A percentile compares a stretch with the other conserved stretches of the same genome.
phyloP scores from a whole-genome alignment of 2,329 filamentous ascomycete genomes.

The Nectriaceae sp. region DNA sequence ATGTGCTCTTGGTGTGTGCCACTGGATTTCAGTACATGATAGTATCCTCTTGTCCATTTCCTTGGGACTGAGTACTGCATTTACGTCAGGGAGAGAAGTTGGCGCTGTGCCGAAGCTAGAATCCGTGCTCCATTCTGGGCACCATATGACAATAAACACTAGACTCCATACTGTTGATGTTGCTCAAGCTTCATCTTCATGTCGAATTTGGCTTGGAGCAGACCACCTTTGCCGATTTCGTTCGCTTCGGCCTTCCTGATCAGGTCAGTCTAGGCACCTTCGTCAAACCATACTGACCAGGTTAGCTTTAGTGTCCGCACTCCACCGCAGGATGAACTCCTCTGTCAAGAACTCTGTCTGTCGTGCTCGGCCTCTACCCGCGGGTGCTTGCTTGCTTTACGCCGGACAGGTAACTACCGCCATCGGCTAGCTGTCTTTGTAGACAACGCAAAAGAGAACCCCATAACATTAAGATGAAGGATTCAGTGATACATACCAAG shows the following conservation, averaged over 20 bases:
- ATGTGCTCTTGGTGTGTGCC: no score
- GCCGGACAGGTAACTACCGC: constrained; percentile 10
- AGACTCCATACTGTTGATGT: constrained; percentile 1
- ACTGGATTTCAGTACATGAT: no score
- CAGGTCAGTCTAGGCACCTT: constrained; percentile 17
- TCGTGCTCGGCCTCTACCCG: constrained; percentile 13
- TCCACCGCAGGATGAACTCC: constrained; percentile 11
- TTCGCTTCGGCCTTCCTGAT: constrained; percentile 46
- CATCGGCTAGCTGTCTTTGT: not conserved
- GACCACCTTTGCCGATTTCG: constrained; percentile 31
- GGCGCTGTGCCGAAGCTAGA: no score
- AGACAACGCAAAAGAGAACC: not conserved
- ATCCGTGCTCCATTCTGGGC: no score
- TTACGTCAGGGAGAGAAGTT: no score
- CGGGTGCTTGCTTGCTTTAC: constrained; percentile 21
- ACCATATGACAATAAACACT: no score
- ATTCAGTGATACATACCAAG: no score
- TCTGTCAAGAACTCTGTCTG: constrained; percentile 17
- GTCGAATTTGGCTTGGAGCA: constrained; percentile 17
- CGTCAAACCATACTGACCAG: constrained; percentile 21
- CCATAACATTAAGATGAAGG: constrained; percentile 5
- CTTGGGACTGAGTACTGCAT: not conserved
- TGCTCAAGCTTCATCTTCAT: constrained; percentile 10
- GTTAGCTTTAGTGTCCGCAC: constrained; percentile 10
- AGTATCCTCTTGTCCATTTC: no score